phyloP scores from a whole-genome alignment of 306 rosid genomes.

The Malus sieversii region DNA sequence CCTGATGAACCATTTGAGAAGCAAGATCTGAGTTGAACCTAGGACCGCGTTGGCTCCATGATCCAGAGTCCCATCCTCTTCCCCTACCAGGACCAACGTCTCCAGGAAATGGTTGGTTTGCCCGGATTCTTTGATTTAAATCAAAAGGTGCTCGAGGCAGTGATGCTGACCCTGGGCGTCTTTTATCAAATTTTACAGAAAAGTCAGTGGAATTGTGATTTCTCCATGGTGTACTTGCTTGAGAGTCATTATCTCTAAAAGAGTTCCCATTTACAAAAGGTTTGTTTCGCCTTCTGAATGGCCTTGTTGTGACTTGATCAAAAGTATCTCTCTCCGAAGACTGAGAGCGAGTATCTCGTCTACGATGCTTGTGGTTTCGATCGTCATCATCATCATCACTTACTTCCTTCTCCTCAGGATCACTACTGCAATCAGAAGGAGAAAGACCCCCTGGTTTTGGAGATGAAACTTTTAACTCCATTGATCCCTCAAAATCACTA shows the following conservation, averaged over 20 bases:
- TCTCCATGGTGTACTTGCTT: constrained; percentile 51
- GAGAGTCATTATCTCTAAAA: constrained; percentile 75
- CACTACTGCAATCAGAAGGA: constrained; percentile 58
- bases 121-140: constrained; percentile 53
- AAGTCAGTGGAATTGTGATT: constrained; percentile 42
- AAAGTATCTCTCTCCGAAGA: constrained; percentile 73
- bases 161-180: constrained; percentile 56
- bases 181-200: constrained; percentile 59
- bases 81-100: constrained; percentile 70
- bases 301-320: constrained; percentile 63
- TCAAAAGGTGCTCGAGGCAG: constrained; percentile 54
- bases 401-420: constrained; percentile 90
- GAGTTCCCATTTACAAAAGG: constrained; percentile 54
- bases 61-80: constrained; percentile 82
- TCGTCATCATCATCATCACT: constrained; percentile 96
- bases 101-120: constrained; percentile 54
- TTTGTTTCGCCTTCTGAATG: constrained; percentile 72
- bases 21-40: constrained; percentile 80
- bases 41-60: constrained; percentile 76
- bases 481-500: constrained; percentile 27
- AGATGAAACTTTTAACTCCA: constrained; percentile 75
- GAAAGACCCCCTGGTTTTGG: constrained; percentile 57
- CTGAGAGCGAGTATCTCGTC: constrained; percentile 65
- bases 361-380: constrained; percentile 90
- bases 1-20: constrained; percentile 77